Conservation (phyloP, 1,139 yeast species). For the Taiozyma onychis region DNA sequence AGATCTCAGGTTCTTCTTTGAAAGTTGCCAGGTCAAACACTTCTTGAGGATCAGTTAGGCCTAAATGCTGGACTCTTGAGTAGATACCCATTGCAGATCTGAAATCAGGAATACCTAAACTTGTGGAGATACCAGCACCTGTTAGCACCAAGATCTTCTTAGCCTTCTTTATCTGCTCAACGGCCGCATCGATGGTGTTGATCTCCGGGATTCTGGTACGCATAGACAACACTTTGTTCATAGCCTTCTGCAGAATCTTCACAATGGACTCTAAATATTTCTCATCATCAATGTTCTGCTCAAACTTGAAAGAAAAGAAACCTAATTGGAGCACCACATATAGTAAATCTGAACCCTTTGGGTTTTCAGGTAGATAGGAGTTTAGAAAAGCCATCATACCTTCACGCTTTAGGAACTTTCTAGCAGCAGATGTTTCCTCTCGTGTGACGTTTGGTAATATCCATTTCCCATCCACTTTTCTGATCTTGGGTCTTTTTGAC, state of each 20-base stretch:
- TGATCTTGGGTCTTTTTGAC: slow-evolving; percentile 6
- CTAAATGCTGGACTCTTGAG: slow-evolving; percentile 61
- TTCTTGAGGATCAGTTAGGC: slow-evolving; percentile 88
- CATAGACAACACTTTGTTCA: slow-evolving; percentile 50
- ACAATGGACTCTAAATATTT: slow-evolving; percentile 43
- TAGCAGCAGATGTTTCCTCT: slow-evolving; percentile 42
- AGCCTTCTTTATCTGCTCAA: slow-evolving; percentile 47
- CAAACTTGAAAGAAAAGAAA: slow-evolving; percentile 16
- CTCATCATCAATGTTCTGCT: slow-evolving; percentile 34
- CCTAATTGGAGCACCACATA: slow-evolving; percentile 17
- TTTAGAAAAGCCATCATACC: slow-evolving; percentile 59
- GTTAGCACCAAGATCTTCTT: slow-evolving; percentile 72
- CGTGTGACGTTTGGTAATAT: slow-evolving; percentile 31
- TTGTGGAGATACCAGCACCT: slow-evolving; percentile 95
- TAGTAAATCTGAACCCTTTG: slow-evolving; percentile 36
- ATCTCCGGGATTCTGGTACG: slow-evolving; percentile 49
- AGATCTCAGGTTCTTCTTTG: slow-evolving; percentile 71
- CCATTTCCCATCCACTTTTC: slow-evolving; percentile 26
- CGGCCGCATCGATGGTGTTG: slow-evolving; percentile 55
- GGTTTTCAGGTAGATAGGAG: slow-evolving; percentile 52
- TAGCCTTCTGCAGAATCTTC: slow-evolving; percentile 50
- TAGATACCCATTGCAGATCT: slow-evolving; percentile 88
- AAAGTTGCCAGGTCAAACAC: slow-evolving; percentile 80
- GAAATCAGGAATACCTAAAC: slow-evolving; percentile 92
- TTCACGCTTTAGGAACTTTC: slow-evolving; percentile 51